Base-by-base conservation (phyloP, 1,284 basidiomycete genomes). In the Cutaneotrichosporon dermatis region DNA sequence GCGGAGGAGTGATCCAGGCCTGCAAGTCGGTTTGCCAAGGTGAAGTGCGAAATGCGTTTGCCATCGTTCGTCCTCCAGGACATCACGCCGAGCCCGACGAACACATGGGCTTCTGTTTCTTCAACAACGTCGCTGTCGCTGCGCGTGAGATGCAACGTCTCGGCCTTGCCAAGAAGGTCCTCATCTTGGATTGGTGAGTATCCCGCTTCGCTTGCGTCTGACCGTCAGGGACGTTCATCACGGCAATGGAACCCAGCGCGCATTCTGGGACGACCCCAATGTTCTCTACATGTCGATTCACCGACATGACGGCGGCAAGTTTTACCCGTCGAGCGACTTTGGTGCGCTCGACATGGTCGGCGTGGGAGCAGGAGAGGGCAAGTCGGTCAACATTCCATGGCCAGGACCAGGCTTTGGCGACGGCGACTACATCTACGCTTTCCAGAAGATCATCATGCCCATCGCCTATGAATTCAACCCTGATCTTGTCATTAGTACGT, bases 81-180 rank as follows among this genome's bases (percentile, higher is more conserved):
- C 96, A 99, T 75, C 96, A 99, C 70, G 95, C 96, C 15, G 96
- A 99, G 76, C 96, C 96, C 1, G 88, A 95, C 65, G 89, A 93
- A 73, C 90, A 92, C 70, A 97, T 97, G 90, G 96, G 96, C 0
- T 99, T 99, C 78, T 99, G 96, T 78, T 94, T 99, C 80, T 97
- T 92, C 81, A 99, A 99, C 78, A 99, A 99, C 69, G 94, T 96
- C 16, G 89, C 95, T 1, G 89, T 99, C 6, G 94, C 94, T 1
- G 84, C 90, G 48, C 86, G 83, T 75, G 93, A 89, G 40, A 84
- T 87, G 36, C 90, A 88, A 69, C 81, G 87, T 60, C 71, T 82
- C 46, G 88, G 88, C 0, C 73, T 83, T 2, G 79, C 88, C 56
- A 89, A 86, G 73, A 90, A 85, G 70, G 86, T 99, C 12, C 74